A percentile compares a stretch with the other conserved stretches of the same genome.
Evolutionary conservation across 805 yeast genomes (phyloP).

Genomic region (Cyberlindnera mrakii): DNA sequence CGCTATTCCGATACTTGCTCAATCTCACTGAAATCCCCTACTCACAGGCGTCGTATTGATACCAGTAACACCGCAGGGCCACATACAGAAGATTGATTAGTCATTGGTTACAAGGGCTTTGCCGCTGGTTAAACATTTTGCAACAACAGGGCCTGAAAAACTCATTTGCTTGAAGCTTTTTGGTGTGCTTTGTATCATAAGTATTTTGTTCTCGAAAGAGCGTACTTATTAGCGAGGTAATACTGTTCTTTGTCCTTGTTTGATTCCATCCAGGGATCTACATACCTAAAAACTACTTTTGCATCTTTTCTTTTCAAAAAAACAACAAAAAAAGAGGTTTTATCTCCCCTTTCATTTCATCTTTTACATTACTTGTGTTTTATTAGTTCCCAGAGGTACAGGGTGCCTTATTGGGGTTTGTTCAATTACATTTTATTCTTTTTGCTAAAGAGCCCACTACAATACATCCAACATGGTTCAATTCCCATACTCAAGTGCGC

Average conservation of each 20-base stretch:
- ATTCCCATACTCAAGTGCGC: conserved; percentile 97
- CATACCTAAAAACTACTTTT: background rate
- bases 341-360: conserved; percentile 1
- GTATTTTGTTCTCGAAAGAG: background rate
- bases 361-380: background rate
- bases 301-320: background rate
- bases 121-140: background rate
- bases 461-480: conserved; percentile 29
- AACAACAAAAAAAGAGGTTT: conserved; percentile 4
- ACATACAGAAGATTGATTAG: background rate
- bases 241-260: too few relatives aligned
- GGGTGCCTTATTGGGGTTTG: background rate
- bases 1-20: background rate
- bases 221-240: too few relatives aligned
- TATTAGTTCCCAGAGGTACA: conserved; percentile 1
- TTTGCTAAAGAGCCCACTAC: background rate
- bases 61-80: background rate
- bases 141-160: background rate
- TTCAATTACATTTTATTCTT: background rate
- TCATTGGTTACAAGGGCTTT: background rate
- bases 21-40: background rate
- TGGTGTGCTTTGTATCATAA: background rate
- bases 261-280: too few relatives aligned
- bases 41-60: background rate
- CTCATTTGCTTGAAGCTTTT: conserved; percentile 1